Evolutionary conservation across 164 flowering plant species (phyloP), one percentile per base, ranked within the genome.

Genomic region (Annona cherimola): DNA sequence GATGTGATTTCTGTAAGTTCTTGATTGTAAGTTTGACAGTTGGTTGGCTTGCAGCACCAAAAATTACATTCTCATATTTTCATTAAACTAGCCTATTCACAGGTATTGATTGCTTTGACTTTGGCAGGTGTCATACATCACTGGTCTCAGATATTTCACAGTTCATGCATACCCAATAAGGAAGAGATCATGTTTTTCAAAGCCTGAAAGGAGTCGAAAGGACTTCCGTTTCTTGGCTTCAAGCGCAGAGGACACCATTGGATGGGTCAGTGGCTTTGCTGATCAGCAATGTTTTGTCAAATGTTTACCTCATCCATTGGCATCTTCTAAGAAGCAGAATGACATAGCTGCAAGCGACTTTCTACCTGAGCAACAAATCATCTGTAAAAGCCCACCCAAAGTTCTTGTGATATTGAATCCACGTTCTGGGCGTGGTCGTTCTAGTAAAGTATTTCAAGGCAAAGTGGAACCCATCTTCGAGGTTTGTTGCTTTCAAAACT

Each of bases 391-490:
- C 71, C 91, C 98, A 14, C 97, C 97, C 18, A 91, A 74, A 76
- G 76, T 95, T 86, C 93, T 95, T 72, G 97, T 95, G 40, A 95
- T 95, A 74, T 81, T 95, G 76, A 95, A 95, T 79, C 99, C 99
- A 69, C 88, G 96, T 45, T 92, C 99, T 69, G 99, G 99, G 40
- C 92, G 88, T 55, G 99, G 99, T 76, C 98, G 99, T 11, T 95
- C 99, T 18, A 91, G 84, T 77, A 95, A 93, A 86, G 97, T 95
- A 75, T 95, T 91, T 76, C 89, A 91, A 78, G 82, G 80, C 26
- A 76, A 83, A 80, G 99, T 87, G 62, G 99, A 95, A 78, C 98
- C 99, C 43, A 89, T 95, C 81, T 95, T 95, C 80, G 89, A 95
- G 94, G 99, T 95, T 26, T 63, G 57, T 45, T 45, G 26, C 68